A percentile compares a stretch with the other conserved stretches of the same genome.
Evolutionary conservation across 768 basidiomycete species (phyloP).

Genomic region (Boletus huronensis): DNA sequence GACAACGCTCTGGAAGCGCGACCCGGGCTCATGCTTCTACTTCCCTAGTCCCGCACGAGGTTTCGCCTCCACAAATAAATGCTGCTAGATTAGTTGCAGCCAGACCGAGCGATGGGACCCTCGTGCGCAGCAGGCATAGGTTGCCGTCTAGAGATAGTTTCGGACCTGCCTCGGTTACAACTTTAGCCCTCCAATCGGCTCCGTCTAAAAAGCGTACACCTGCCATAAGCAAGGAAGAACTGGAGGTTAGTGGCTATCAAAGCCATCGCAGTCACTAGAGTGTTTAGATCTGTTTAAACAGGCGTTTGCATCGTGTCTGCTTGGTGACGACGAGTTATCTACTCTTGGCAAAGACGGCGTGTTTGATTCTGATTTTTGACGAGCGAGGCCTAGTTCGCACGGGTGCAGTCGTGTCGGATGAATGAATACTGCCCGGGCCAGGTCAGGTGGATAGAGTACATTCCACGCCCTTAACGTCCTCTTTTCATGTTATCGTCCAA

Average conservation of each 20-base stretch:
- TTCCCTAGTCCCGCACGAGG: not conserved
- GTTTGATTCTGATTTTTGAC: constrained; percentile 22
- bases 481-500: constrained; percentile 4
- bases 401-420: not conserved
- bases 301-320: constrained; percentile 36
- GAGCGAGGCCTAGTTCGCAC: no score
- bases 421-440: not conserved
- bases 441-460: not conserved
- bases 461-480: not conserved
- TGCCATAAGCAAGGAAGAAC: constrained; percentile 12
- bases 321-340: constrained; percentile 35
- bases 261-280: not conserved
- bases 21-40: not conserved
- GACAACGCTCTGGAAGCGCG: not conserved
- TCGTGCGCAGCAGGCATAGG: not conserved
- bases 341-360: constrained; percentile 27
- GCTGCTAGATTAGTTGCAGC: not conserved
- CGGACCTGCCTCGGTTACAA: not conserved
- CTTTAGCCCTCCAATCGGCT: not conserved
- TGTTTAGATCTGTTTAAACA: constrained; percentile 16
- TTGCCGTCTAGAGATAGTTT: not conserved
- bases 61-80: not conserved
- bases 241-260: constrained; percentile 19
- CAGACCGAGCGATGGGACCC: not conserved
- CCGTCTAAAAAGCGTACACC: not conserved